Evolutionary conservation across 2,329 filamentous ascomycete species (phyloP).

Genomic region (Didymella pomorum): DNA sequence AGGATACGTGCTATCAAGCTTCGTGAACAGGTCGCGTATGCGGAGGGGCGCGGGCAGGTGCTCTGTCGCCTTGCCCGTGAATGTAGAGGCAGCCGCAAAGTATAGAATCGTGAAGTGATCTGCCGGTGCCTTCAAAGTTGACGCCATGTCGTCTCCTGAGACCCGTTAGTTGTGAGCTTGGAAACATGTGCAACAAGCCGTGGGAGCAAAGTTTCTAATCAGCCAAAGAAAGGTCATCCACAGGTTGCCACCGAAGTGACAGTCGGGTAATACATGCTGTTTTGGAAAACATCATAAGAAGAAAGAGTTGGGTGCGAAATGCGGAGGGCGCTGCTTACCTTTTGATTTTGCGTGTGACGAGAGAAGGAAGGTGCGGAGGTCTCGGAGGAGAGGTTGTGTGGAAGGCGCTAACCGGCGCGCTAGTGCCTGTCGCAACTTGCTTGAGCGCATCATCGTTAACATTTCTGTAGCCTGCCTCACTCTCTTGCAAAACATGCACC

Average conservation of each 20-base stretch:
- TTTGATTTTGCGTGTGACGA: slow-evolving; percentile 16
- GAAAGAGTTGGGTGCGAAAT: neutral
- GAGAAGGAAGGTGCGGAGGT: slow-evolving; percentile 17
- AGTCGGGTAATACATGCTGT: slow-evolving; percentile 62
- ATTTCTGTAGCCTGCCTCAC: slow-evolving; percentile 21
- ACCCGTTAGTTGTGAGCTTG: slow-evolving; percentile 25
- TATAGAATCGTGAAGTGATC: slow-evolving; percentile 83
- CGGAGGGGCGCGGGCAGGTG: slow-evolving; percentile 70
- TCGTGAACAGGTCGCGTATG: slow-evolving; percentile 68
- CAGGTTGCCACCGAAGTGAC: slow-evolving; percentile 40
- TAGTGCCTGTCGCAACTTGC: slow-evolving; percentile 31
- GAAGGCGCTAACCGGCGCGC: slow-evolving; percentile 23
- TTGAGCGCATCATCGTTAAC: slow-evolving; percentile 14
- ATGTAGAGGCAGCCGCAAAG: slow-evolving; percentile 78
- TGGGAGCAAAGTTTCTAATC: slow-evolving; percentile 30
- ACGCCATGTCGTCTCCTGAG: slow-evolving; percentile 43
- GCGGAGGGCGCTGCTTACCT: slow-evolving; percentile 30
- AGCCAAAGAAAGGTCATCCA: slow-evolving; percentile 45
- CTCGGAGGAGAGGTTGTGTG: slow-evolving; percentile 24
- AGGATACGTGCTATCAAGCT: slow-evolving; percentile 72
- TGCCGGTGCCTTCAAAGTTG: slow-evolving; percentile 58
- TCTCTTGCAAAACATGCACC: slow-evolving; percentile 26
- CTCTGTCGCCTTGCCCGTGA: slow-evolving; percentile 73
- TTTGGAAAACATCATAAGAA: slow-evolving; percentile 49
- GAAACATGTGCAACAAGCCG: neutral